Evolutionary conservation across 1,139 yeast genomes (phyloP), one percentile per base, ranked within the genome.

Genomic region (Yamadazyma mexicana): DNA sequence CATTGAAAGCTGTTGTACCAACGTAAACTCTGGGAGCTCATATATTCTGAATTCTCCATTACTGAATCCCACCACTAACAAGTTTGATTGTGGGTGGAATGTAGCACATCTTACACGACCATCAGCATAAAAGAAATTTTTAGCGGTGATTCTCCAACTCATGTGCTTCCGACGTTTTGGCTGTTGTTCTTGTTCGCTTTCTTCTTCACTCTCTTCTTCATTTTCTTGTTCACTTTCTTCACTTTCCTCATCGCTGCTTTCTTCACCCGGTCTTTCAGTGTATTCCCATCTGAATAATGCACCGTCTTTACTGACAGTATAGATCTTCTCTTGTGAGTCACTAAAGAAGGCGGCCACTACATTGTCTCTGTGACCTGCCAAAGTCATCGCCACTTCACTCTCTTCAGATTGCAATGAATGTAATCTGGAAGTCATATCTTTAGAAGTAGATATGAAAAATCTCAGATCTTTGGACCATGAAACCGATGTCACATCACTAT

Each of bases 221-320:
- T 66, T 73, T 51, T 66, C 57, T 37, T 66, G 73, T 5, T 52
- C 62, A 4, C 61, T 69, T 16, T 67, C 73, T 9, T 59, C 67
- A 3, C 65, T 74, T 7, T 64, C 72, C 1, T 66, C 73, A 5
- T 66, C 73, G 51, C 66, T 56, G 18, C 34, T 30, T n/a, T 56
- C 62, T 10, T 55, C 60, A 8, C 52, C 44, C 34, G 80, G 76
- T 46, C 69, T 79, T 27, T 76, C 73, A 4, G 81, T 72, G 56
- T 86, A 92, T 56, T 88, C 92, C 98, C 98, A 92, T 51, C 79
- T 79, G 59, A 91, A 87, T 41, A 92, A 66, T 0, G 98, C 97
- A 35, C 98, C 98, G 57, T 92, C 99, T 61, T 86, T 87, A 58
- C 96, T 86, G 24, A 94, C 75, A 0, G 98, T 89, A 56, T 89